These are phyloP conservation scores for Boechera stricta DNA, from an alignment of 345 rosid genomes.

Conservation along the genomic window DNA sequence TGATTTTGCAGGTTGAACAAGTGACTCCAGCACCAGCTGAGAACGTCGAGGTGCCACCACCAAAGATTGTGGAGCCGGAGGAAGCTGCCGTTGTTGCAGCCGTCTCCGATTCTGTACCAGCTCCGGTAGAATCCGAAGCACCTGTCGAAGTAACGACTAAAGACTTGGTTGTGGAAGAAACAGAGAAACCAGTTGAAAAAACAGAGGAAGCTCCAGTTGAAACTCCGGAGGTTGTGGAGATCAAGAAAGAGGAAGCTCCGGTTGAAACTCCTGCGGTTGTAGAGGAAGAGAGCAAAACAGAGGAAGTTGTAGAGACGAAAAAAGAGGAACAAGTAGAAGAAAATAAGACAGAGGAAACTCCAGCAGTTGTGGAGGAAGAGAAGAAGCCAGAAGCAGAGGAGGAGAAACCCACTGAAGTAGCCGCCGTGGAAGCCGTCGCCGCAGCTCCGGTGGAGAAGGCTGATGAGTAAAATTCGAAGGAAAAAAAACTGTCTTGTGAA, in stretches of 20 bases:
- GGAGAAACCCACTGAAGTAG: conserved; percentile 35
- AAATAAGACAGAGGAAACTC: conserved; percentile 38
- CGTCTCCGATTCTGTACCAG: conserved; percentile 25
- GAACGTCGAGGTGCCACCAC: conserved; percentile 39
- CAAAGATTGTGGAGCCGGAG: conserved; percentile 34
- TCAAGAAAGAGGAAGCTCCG: conserved; percentile 36
- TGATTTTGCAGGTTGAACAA: conserved; percentile 45
- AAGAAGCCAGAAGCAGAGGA: conserved; percentile 35
- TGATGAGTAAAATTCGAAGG: conserved; percentile 27
- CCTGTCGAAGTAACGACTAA: conserved; percentile 37
- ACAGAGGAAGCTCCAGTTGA: conserved; percentile 23
- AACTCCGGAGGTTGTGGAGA: conserved; percentile 26
- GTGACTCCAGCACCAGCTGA: conserved; percentile 42
- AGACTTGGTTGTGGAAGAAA: conserved; percentile 36
- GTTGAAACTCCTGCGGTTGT: conserved; percentile 37
- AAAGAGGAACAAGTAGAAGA: conserved; percentile 38
- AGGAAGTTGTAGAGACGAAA: conserved; percentile 33
- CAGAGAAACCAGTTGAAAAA: conserved; percentile 25
- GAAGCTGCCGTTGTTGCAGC: neutral
- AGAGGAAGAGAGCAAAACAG: conserved; percentile 34
- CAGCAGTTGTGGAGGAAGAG: conserved; percentile 39
- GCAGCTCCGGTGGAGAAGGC: conserved; percentile 38
- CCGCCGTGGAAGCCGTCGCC: conserved; percentile 7
- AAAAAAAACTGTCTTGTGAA: conserved; percentile 10
- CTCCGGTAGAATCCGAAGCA: conserved; percentile 35